phyloP scores from a whole-genome alignment of 805 yeast genomes.

The Priceomyces haplophilus region DNA sequence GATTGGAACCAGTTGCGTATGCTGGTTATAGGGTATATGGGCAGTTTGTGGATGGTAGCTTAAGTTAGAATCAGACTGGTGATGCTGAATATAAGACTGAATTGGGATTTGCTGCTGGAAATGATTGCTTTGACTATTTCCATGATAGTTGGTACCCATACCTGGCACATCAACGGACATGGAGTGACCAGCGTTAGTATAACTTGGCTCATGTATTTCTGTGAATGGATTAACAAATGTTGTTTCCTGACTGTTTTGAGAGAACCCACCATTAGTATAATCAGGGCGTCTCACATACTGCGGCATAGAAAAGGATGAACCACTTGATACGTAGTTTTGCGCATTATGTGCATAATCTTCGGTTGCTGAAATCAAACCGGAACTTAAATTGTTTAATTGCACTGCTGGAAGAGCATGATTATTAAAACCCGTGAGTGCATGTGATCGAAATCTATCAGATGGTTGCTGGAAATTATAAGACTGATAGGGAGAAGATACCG shows the following conservation, averaged over 20 bases:
- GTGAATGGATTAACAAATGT: slow-evolving; percentile 22
- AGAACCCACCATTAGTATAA: neutral
- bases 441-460: neutral
- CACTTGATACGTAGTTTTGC: slow-evolving; percentile 1
- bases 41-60: slow-evolving; percentile 4
- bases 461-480: neutral
- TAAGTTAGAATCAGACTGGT: slow-evolving; percentile 4
- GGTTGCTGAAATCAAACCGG: neutral
- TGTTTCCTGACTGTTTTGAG: slow-evolving; percentile 9
- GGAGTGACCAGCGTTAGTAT: slow-evolving; percentile 4
- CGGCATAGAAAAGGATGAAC: neutral
- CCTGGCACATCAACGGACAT: slow-evolving; percentile 1
- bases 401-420: no score
- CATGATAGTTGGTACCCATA: no score
- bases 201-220: slow-evolving; percentile 8
- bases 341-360: neutral
- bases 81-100: slow-evolving; percentile 11
- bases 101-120: neutral
- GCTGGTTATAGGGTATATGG: slow-evolving; percentile 12
- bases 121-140: neutral
- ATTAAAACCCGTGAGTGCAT: neutral
- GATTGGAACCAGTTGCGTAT: slow-evolving; percentile 6
- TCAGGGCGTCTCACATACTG: neutral
- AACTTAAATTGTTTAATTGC: no score
- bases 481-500: neutral